Evolutionary conservation across 768 basidiomycete species (phyloP), one percentile per base, ranked within the genome.

Genomic region (Suillus weaverae): DNA sequence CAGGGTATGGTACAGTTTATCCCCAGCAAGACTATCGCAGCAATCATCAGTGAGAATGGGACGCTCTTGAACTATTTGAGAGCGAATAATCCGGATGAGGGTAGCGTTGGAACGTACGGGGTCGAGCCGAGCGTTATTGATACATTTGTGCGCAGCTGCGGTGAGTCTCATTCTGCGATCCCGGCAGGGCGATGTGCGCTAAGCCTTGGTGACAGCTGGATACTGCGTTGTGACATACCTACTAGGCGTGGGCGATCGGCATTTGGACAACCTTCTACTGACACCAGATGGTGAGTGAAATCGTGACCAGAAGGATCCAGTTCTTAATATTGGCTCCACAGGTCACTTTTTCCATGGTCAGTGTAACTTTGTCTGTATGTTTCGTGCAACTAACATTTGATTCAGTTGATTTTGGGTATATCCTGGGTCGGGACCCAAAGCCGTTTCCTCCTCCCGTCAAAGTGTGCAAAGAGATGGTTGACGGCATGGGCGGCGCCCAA

Each of bases 381-480:
- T 56, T 68, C 33, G 33, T 62, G 14, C 38, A 10, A 10, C 39
- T 73, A 22, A 78, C 61, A 9, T 62, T 44, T 57, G 20, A 30
- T 22, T 0, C 72, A 97, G 97, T 99, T 67, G 97, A 99, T 74
- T 99, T 99, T 72, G 97, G 97, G 2, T 99, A 98, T 77, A 99
- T 99, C 70, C 85, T 99, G 16, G 97, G 97, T 3, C 89, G 95
- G 3, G 97, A 99, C 73, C 97, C 97, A 0, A 99, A 99, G 72
- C 94, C 95, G 0, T 97, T 96, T 73, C 96, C 97, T 2, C 97
- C 97, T 7, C 93, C 95, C 14, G 96, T 99, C 69, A 99, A 99
- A 75, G 92, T 99, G 46, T 98, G 96, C 78, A 96, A 97, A 72
- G 97, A 99, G 74, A 99, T 99, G 97, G 94, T 99, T 0, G 97